phyloP scores from a whole-genome alignment of 352 stramenopile species.

The Phytophthora hybrid region DNA sequence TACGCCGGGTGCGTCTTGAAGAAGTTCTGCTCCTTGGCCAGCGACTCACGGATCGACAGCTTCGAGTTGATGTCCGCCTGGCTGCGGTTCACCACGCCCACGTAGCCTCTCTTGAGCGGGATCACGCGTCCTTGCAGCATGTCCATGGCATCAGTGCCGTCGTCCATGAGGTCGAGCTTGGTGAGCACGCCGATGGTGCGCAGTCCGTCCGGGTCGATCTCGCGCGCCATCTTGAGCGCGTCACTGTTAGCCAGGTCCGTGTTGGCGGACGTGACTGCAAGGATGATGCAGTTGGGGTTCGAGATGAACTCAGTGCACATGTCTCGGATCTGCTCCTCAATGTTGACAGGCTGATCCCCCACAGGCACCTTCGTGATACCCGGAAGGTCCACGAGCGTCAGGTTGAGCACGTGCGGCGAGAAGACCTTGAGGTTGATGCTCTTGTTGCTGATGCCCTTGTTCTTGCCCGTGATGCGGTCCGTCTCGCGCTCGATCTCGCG shows the following conservation, averaged over 20 bases:
- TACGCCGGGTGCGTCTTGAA: slow-evolving; percentile 98
- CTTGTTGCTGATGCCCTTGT: slow-evolving; percentile 98
- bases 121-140: slow-evolving; percentile 98
- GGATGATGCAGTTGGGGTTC: slow-evolving; percentile 99
- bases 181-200: slow-evolving; percentile 99
- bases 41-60: slow-evolving; percentile 95
- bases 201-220: slow-evolving; percentile 93
- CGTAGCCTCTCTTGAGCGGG: slow-evolving; percentile 97
- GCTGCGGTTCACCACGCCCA: slow-evolving; percentile 98
- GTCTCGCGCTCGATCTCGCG: slow-evolving; percentile 99
- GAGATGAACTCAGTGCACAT: slow-evolving; percentile 99
- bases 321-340: slow-evolving; percentile 99
- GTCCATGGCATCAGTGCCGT: slow-evolving; percentile 97
- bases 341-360: slow-evolving; percentile 99
- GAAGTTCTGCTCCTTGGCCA: slow-evolving; percentile 97
- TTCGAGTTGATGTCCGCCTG: slow-evolving; percentile 98
- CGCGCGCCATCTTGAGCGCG: slow-evolving; percentile 97
- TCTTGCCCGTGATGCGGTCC: slow-evolving; percentile 95
- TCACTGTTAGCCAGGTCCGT: slow-evolving; percentile 99
- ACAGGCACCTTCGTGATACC: slow-evolving; percentile 99
- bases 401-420: slow-evolving; percentile 97
- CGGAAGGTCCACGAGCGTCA: slow-evolving; percentile 99
- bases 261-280: slow-evolving; percentile 99
- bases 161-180: slow-evolving; percentile 99
- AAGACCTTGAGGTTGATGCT: slow-evolving; percentile 99